Base-by-base conservation (phyloP, 2,329 filamentous ascomycete genomes). In the Trichoderma sp. region DNA sequence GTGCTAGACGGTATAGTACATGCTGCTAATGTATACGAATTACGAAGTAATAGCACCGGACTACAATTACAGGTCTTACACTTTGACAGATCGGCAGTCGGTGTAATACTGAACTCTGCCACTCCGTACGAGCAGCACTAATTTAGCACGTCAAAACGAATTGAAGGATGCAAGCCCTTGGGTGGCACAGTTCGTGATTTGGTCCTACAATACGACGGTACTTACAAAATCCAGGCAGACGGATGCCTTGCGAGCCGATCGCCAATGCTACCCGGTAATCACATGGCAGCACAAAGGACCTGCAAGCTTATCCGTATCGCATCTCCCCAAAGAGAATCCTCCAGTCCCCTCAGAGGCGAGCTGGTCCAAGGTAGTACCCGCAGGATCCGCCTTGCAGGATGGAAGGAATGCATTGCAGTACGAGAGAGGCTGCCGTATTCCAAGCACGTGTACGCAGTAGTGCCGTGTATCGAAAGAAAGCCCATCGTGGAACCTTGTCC, bases 81-180 rank as follows among this genome's bases (percentile, higher is more conserved):
- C 32, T 61, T 69, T 69, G 66, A 69, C 57, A 69, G 57, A 53
- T 69, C 66, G 55, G 66, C 66, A 53, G 36, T 62, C 57, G 66
- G 57, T 69, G 57, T 53, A 23, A 39, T 23, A 20, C 43, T 20
- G 6, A 20, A 9, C n/a, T 30, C 7, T 59, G 17, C n/a, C 57
- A 23, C 50, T 68, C 47, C 9, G 30, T 32, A 59, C 30, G n/a
- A 23, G 9, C 53, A 34, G 26, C 36, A 59, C 55, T 68, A 67
- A 12, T 43, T 30, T 67, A 58, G 32, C 28, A 30, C 36, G 65
- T 34, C 53, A 58, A 59, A 50, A 50, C 32, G 53, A 50, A 68
- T 68, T 68, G 34, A 43, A 30, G 34, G 39, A 43, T 20, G 17
- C 65, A 58, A 11, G 34, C 20, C 6, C 47, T 23, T 13, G 9